These are phyloP conservation scores for Starmerella stigmatis DNA, from an alignment of 805 yeast species.

Conservation along the genomic window DNA sequence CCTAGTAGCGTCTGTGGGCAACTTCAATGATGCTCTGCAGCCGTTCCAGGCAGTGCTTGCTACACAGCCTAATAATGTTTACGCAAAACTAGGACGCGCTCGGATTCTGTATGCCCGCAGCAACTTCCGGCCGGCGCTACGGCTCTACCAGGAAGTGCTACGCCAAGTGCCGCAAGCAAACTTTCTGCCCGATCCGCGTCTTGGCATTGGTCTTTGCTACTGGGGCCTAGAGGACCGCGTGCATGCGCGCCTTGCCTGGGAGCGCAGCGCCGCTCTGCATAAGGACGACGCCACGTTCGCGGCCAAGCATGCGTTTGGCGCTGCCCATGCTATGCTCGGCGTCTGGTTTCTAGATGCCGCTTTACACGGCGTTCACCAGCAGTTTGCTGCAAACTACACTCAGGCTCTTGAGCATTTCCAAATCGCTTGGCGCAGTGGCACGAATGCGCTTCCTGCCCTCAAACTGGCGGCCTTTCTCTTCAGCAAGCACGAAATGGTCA, in stretches of 20 bases:
- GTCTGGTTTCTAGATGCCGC: slow-evolving; percentile 59
- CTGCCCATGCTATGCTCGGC: slow-evolving; percentile 56
- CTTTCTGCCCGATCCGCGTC: slow-evolving; percentile 41
- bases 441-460: slow-evolving; percentile 48
- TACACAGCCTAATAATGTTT: slow-evolving; percentile 46
- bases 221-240: slow-evolving; percentile 75
- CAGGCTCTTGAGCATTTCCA: slow-evolving; percentile 43
- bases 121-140: slow-evolving; percentile 63
- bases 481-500: slow-evolving; percentile 50
- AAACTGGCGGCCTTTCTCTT: slow-evolving; percentile 61
- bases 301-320: slow-evolving; percentile 24
- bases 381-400: slow-evolving; percentile 51
- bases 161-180: slow-evolving; percentile 48
- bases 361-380: slow-evolving; percentile 43
- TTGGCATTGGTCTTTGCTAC: slow-evolving; percentile 89
- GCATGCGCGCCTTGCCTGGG: slow-evolving; percentile 76
- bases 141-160: slow-evolving; percentile 72
- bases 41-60: slow-evolving; percentile 52
- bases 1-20: slow-evolving; percentile 45
- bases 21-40: slow-evolving; percentile 60
- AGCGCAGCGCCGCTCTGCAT: slow-evolving; percentile 52
- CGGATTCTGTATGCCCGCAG: slow-evolving; percentile 62
- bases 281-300: slow-evolving; percentile 37
- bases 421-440: slow-evolving; percentile 34
- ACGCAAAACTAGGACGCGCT: slow-evolving; percentile 77